phyloP scores from a whole-genome alignment of 2,329 filamentous ascomycete genomes.

The Mycogone perniciosa region DNA sequence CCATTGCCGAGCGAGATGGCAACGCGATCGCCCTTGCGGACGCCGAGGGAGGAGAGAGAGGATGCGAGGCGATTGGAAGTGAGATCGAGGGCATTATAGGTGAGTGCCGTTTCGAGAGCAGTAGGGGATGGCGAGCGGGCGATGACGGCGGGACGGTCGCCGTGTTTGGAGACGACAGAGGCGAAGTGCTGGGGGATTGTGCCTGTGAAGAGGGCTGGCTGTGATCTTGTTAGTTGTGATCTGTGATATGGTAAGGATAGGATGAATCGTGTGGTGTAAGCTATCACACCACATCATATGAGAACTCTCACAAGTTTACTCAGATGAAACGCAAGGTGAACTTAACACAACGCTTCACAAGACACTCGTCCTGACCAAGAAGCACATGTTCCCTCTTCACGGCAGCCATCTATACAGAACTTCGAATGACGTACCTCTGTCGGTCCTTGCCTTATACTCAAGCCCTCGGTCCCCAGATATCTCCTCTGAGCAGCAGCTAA shows the following conservation, averaged over 20 bases:
- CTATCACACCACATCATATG: too few species aligned
- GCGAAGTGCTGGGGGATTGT: slow-evolving; percentile 71
- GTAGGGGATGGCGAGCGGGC: slow-evolving; percentile 37
- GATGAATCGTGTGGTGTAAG: neutral
- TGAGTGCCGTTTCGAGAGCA: slow-evolving; percentile 59
- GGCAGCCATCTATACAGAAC: too few species aligned
- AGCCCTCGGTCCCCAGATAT: slow-evolving; percentile 11
- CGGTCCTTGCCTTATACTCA: slow-evolving; percentile 26
- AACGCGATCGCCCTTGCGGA: slow-evolving; percentile 76
- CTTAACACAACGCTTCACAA: too few species aligned
- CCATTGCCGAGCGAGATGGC: slow-evolving; percentile 83
- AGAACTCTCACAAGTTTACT: too few species aligned
- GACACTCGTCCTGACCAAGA: too few species aligned
- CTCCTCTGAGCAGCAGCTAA: slow-evolving; percentile 3
- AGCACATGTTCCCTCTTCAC: too few species aligned
- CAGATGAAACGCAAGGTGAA: too few species aligned
- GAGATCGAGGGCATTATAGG: slow-evolving; percentile 68
- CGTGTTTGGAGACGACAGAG: slow-evolving; percentile 54
- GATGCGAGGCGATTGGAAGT: slow-evolving; percentile 70
- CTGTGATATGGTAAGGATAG: neutral
- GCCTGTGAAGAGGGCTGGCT: slow-evolving; percentile 60
- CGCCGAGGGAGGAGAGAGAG: slow-evolving; percentile 62
- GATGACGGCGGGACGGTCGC: slow-evolving; percentile 57
- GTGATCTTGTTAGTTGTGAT: neutral
- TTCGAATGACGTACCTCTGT: slow-evolving; percentile 20